Conservation (phyloP, 352 stramenopile genomes). For the Phytophthora meadii region DNA sequence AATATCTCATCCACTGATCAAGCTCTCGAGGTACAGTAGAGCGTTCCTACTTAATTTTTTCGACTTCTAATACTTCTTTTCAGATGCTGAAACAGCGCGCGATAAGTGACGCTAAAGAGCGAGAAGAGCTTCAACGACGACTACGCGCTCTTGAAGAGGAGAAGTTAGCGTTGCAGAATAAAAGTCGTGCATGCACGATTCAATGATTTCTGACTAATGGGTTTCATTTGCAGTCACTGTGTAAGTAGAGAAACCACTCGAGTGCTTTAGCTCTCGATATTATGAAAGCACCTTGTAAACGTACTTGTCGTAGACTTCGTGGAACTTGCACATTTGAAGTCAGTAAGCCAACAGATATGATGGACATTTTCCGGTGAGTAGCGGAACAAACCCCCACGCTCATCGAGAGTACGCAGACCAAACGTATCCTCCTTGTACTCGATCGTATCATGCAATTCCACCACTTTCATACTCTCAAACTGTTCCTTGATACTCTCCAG, state of each 20-base stretch:
- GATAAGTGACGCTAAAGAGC: slow-evolving; percentile 53
- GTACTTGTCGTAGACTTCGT: no score
- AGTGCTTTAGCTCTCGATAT: no score
- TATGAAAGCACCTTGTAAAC: no score
- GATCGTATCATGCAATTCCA: slow-evolving; percentile 38
- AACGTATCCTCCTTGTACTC: slow-evolving; percentile 51
- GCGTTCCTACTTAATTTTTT: no score
- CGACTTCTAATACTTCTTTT: background rate
- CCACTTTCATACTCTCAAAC: slow-evolving; percentile 40
- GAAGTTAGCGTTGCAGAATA: slow-evolving; percentile 61
- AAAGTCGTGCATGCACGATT: slow-evolving; percentile 59
- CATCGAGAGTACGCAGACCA: slow-evolving; percentile 37
- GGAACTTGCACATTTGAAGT: no score
- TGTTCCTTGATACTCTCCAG: slow-evolving; percentile 35
- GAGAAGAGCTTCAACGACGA: slow-evolving; percentile 62
- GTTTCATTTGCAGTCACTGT: background rate
- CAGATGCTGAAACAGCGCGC: slow-evolving; percentile 60
- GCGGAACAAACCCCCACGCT: slow-evolving; percentile 39
- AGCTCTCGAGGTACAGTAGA: slow-evolving; percentile 50
- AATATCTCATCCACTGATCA: slow-evolving; percentile 48
- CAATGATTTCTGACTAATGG: slow-evolving; percentile 32
- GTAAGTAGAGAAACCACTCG: no score
- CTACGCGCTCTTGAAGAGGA: slow-evolving; percentile 61
- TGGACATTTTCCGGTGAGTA: slow-evolving; percentile 27
- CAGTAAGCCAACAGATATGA: slow-evolving; percentile 32